Base-by-base conservation (phyloP, 2,329 filamentous ascomycete genomes). In the Sclerotinia trifoliorum region DNA sequence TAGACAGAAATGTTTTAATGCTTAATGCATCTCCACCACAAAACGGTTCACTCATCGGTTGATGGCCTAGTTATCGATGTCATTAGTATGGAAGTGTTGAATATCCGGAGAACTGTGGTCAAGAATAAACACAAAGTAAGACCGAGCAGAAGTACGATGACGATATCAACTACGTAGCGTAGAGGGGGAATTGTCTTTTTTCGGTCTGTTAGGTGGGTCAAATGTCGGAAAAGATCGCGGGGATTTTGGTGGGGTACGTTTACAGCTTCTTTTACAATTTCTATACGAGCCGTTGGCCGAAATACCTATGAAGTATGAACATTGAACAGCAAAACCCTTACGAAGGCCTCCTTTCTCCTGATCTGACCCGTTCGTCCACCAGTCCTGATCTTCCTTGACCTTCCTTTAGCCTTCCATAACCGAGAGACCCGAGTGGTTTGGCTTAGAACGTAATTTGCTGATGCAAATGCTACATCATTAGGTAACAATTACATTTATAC, bases 141-240 rank as follows among this genome's bases (percentile, higher is more conserved):
- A 61, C 57, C 57, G 42, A 61, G 42, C 42, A 61, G 42, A 61
- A 48, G 57, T 32, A 61, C 57, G 57, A 61, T 48, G 57, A 61
- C 57, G 57, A 61, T 61, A 48, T 61, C 4, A n/a, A 19, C 57
- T 48, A 61, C 57, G 51, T 54, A 54, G 51, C 51, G 26, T 17
- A 54, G 51, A 54, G 49, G 24, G 24, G 49, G 49, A 52, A 52
- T 26, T 26, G n/a, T 15, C n/a, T 54, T 29, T 42, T 42, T 42
- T 42, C 39, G 39, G 39, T 17, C 39, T 5, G 13, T 5, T 29
- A 19, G 58, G 42, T 48, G 58, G 58, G 44, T 48, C 44, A 19
- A 49, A 13, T 17, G 15, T 61, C 58, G 58, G 58, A 35, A 61
- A 61, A 61, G 44, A 32, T 61, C 58, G 58, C 44, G 58, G 58